Base-by-base conservation (phyloP, 495 filamentous ascomycete genomes). In the Evernia prunastri region DNA sequence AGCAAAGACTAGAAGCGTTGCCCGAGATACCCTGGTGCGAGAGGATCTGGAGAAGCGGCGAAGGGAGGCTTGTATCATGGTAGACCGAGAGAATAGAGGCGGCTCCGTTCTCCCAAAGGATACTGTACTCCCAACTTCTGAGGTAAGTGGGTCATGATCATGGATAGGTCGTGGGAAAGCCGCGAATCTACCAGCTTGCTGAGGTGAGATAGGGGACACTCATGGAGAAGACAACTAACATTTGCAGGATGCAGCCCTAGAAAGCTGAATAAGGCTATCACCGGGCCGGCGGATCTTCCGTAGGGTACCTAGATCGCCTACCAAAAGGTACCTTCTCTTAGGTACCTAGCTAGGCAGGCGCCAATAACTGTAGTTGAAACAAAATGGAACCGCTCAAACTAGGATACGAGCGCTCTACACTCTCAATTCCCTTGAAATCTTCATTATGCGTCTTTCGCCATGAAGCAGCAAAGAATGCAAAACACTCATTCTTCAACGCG, bases 31-130 rank as follows among this genome's bases (percentile, higher is more conserved):
- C 35, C 65, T 67, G n/a, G 66, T 65, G 49, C 64, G 68, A 35
- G 70, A 54, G 11, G 67, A 66, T 58, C 67, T 67, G 29, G 70
- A 57, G 15, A 66, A 66, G 58, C 67, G 69, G 35, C 67, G 71
- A 61, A 66, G 67, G 49, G 64, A 68, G 33, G 37, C 47, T 31
- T 17, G 54, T 23, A 57, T 40, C 61, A 63, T 63, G n/a, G 29
- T 36, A 3, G 12, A 25, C 9, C 8, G 10, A 29, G 23, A 1
- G 27, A 4, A 33, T 54, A 0, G 51, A 33, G 20, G 51, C 51
- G 8, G 29, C 3, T 10, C 23, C 29, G 27, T 54, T 20, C 8
- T 1, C 27, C 6, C 29, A 54, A n/a, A 31, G 18, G 33, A 17
- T 4, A 33, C 0, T 15, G 4, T 18, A 33, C 51, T 31, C 1